A percentile compares a stretch with the other conserved stretches of the same genome.
phyloP scores from a whole-genome alignment of 768 basidiomycete species.

The Phylloporus arenicola region DNA sequence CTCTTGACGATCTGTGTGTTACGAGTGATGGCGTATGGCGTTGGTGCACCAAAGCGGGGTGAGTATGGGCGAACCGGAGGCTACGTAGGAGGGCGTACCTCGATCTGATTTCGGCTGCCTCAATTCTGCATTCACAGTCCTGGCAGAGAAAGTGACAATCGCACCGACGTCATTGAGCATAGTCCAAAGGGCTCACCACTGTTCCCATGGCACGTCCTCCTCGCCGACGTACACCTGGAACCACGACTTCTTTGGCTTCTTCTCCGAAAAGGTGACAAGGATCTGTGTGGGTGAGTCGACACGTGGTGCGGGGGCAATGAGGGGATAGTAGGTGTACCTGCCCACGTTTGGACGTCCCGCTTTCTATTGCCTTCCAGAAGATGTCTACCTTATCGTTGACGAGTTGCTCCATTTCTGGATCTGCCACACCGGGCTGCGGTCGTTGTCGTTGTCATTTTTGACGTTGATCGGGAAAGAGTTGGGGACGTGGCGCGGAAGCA shows the following conservation, averaged over 20 bases:
- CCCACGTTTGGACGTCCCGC: conserved; percentile 54
- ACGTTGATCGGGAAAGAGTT: background rate
- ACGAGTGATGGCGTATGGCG: background rate
- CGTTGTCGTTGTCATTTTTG: no score
- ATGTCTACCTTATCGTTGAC: conserved; percentile 71
- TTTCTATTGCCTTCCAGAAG: conserved; percentile 77
- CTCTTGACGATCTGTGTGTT: conserved; percentile 37
- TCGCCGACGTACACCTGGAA: conserved; percentile 65
- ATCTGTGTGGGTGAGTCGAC: conserved; percentile 35
- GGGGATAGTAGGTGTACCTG: conserved; percentile 41
- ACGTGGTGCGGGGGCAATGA: background rate
- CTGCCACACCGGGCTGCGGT: conserved; percentile 68
- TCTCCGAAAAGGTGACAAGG: conserved; percentile 70
- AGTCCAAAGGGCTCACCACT: conserved; percentile 48
- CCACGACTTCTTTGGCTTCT: conserved; percentile 73
- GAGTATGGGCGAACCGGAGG: background rate
- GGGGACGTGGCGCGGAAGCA: background rate
- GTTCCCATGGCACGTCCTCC: conserved; percentile 85
- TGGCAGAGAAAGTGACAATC: conserved; percentile 21
- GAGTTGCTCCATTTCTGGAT: conserved; percentile 64
- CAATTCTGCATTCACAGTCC: conserved; percentile 77
- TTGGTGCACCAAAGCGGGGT: background rate
- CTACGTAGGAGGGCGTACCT: conserved; percentile 34
- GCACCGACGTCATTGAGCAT: background rate
- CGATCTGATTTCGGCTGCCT: conserved; percentile 63